Evolutionary conservation across 2,329 filamentous ascomycete genomes (phyloP), one percentile per base, ranked within the genome.

Genomic region (Colletotrichum sp.): DNA sequence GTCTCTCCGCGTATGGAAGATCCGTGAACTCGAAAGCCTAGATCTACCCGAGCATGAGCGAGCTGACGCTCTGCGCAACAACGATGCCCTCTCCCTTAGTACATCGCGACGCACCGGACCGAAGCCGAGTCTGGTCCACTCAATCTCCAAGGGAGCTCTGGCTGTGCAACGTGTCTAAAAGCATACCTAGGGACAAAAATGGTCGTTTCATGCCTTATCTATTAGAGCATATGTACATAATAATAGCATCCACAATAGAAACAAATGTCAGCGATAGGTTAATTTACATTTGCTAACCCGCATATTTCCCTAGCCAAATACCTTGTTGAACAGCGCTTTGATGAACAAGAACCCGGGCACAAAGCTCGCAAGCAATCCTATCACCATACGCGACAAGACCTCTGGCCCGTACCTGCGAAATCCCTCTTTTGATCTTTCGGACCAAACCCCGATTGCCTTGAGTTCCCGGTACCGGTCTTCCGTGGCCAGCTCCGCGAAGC

Each of bases 1-100:
- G 77, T 70, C 75, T 7, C 72, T 78, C 3, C 77, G 77, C n/a
- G 59, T 72, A 0, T 78, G 77, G 77, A 78, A 78, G 36, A 69
- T 78, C 3, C 62, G 73, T 6, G 62, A 78, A 18, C 52, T 78
- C 6, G 77, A 78, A 13, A 71, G 62, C 21, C 59, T 49, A 4
- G 64, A 69, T 1, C 57, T 78, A 4, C 24, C 66, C 2, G 52
- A 68, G 18, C 62, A 66, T 18, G 63, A 72, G 12, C 65, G 65
- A 44, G 64, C 59, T 8, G 28, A 68, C 8, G 65, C 57, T 3
- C 28, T 77, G 26, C 55, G n/a, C 9, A 67, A 73, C 44, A 63
- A 64, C 9, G 63, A 76, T 16, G 66, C 57, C 16, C n/a, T 73
- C 18, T 67, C 76, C 2, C 36, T 75, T 6, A 71, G 65, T 0